These are phyloP conservation scores for Diaporthe aspalathi DNA, from an alignment of 2,329 filamentous ascomycete genomes.

Conservation along the genomic window DNA sequence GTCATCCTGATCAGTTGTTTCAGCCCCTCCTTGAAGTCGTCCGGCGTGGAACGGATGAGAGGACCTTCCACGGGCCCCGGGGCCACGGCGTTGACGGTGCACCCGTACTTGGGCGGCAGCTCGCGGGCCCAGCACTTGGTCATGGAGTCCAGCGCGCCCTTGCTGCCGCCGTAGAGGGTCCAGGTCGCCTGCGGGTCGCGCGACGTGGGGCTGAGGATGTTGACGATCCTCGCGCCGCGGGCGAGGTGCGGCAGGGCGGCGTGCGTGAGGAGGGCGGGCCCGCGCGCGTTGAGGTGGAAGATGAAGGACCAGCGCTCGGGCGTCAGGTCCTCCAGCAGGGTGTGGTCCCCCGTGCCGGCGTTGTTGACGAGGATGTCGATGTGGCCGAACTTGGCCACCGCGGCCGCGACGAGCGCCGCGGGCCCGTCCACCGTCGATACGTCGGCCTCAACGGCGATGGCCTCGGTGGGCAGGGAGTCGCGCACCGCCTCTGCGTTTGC, in stretches of 20 bases:
- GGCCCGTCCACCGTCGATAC: conserved; percentile 67
- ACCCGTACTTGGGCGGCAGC: conserved; percentile 37
- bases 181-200: conserved; percentile 25
- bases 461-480: conserved; percentile 59
- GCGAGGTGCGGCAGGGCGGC: conserved; percentile 21
- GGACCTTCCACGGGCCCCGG: not conserved
- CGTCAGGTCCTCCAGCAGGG: not conserved
- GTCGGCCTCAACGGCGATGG: conserved; percentile 64
- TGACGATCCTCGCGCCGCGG: conserved; percentile 35
- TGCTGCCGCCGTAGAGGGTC: conserved; percentile 36
- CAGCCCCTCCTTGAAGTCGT: not conserved
- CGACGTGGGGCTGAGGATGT: conserved; percentile 36
- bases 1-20: not conserved
- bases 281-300: conserved; percentile 27
- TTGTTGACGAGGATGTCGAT: conserved; percentile 30
- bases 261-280: conserved; percentile 23
- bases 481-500: not conserved
- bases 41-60: not conserved
- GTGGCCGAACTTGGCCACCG: not conserved
- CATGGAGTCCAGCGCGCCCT: conserved; percentile 37
- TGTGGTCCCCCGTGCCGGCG: not conserved
- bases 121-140: conserved; percentile 43
- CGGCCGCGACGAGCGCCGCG: conserved; percentile 47
- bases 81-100: conserved; percentile 18
- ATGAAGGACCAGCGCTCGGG: conserved; percentile 15